Evolutionary conservation across 1,139 yeast species (phyloP), one percentile per base, ranked within the genome.

Genomic region (Williopsis jadinii): DNA sequence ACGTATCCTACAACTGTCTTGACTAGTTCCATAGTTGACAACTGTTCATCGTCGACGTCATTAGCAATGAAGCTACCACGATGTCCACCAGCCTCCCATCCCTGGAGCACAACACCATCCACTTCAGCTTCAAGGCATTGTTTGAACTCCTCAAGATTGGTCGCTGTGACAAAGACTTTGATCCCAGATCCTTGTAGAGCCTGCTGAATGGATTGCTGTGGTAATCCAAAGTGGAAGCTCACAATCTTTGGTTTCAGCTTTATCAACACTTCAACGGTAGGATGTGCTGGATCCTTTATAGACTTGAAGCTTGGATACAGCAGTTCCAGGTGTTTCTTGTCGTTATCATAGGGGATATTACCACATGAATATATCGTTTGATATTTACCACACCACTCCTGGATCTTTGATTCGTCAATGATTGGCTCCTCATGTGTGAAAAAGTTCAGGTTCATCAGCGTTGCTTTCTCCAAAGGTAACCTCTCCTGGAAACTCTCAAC

Each of bases 21-120:
- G 35, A 67, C 65, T 36, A 71, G 56, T 0, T 63, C 61, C 36
- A 45, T 50, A 0, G 75, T 68, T 6, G 65, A 52, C 37, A 71
- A 53, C 28, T 61, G 55, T 34, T 62, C 68, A 47, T 71, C 77
- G 2, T 50, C 36, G 8, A 41, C 41, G 14, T 49, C 52, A 12
- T 49, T 52, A 3, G 49, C 49, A 9, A 63, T 46, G 43, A 67
- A 73, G 47, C 65, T 67, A 2, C 79, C 80, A 32, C 79, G 54
- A 50, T 74, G 79, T 0, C 79, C 79, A 34, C 79, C 79, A 3
- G 79, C 79, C 51, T 73, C 78, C 52, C 62, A 67, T 0, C 79
- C 78, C 54, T 74, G 80, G 30, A 67, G 57, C 3, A 70, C 57
- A 6, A 73, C 55, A 3, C 73, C 77, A 49, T 70, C 71, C 9